Base-by-base conservation (phyloP, 805 yeast species). In the Scheffersomyces spartinae region DNA sequence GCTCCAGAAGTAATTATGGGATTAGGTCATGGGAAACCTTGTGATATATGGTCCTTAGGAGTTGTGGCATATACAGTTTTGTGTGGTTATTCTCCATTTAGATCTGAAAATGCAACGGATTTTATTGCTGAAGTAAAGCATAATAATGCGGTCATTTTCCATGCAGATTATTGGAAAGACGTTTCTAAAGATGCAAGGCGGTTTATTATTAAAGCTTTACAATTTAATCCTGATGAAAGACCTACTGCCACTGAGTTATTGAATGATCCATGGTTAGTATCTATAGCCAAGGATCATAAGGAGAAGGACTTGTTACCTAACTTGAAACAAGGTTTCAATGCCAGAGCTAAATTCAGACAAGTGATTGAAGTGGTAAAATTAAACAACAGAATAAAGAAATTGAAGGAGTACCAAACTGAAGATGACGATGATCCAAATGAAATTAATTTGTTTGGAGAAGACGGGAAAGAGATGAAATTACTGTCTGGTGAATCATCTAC, bases 21-120 rank as follows among this genome's bases (percentile, higher is more conserved):
- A 9, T 60, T 64, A 20, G 97, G 95, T 6, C 96, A 88, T 52
- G 94, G 95, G 20, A 83, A 81, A 42, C 88, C 95, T 1, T 88
- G 95, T 54, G 98, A 88, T 49, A 70, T 88, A 28, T 88, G 98
- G 98, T 80, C 94, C 2, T 47, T 88, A 20, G 98, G 98, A 18
- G 94, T 88, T 6, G 83, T 88, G 23, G 72, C 95, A 0, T 91
- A 84, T 50, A 86, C 96, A 0, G 55, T 86, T 23, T 61, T 88
- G 23, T 84, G 91, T 39, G 98, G 98, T 1, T 84, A 85, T 47
- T 78, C 94, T 5, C 95, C 97, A 3, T 84, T 88, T 51, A 58
- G 86, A 26, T 73, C 95, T 1, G 95, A 86, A 44, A 76, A 71
- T 24, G 83, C 80, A 2, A 68, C 65, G 28, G 93, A 81, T 28